phyloP scores from a whole-genome alignment of 2,329 filamentous ascomycete genomes.

The Aspergillus hiratsukae region DNA sequence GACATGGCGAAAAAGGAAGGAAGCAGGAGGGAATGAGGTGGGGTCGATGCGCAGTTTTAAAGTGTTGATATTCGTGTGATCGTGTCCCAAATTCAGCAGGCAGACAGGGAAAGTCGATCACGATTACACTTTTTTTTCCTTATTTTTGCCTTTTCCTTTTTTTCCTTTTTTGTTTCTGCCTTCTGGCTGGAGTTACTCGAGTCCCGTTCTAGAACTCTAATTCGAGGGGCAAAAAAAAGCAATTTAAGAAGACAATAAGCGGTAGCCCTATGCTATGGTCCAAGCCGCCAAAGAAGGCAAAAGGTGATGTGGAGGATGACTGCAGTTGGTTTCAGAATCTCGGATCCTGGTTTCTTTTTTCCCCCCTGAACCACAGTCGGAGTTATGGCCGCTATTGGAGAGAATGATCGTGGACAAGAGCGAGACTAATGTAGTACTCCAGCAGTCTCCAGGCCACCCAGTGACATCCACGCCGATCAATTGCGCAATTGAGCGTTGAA shows the following conservation, averaged over 20 bases:
- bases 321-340: conserved; percentile 8
- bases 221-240: not conserved
- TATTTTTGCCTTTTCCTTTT: not conserved
- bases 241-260: not conserved
- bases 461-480: not conserved
- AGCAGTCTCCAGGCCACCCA: not conserved
- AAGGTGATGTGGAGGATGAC: not conserved
- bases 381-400: not conserved
- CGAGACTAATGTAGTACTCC: too few species aligned
- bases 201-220: not conserved
- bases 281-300: not conserved
- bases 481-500: not conserved
- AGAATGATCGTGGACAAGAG: not conserved
- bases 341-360: not conserved
- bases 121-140: not conserved
- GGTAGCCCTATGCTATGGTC: not conserved
- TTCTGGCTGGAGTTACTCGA: not conserved
- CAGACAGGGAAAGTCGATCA: not conserved
- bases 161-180: not conserved
- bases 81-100: not conserved
- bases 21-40: not conserved
- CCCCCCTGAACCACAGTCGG: not conserved
- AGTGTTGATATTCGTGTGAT: not conserved
- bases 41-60: conserved; percentile 1
- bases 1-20: conserved; percentile 34